Conservation (phyloP, 1,284 basidiomycete species). For the Hymenochaete sp. region DNA sequence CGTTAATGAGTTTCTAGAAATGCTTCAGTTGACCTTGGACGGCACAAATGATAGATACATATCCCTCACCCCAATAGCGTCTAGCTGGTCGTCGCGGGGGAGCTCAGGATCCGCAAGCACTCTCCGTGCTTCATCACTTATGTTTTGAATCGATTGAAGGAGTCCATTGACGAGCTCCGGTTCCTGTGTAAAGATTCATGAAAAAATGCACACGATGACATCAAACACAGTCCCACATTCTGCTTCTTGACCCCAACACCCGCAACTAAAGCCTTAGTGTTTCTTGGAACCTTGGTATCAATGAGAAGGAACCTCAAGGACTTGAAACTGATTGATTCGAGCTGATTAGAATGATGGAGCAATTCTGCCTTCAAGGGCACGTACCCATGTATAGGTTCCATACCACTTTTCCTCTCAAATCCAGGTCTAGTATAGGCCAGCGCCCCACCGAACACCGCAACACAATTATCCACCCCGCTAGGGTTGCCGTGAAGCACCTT, state of each 20-base stretch:
- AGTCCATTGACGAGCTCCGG: conserved; percentile 71
- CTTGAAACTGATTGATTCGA: conserved; percentile 41
- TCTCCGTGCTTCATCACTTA: conserved; percentile 72
- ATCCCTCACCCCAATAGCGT: conserved; percentile 48
- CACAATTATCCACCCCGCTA: conserved; percentile 95
- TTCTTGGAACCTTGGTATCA: conserved; percentile 86
- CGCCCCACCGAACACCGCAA: conserved; percentile 89
- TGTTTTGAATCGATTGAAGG: conserved; percentile 69
- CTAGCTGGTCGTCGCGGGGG: conserved; percentile 52
- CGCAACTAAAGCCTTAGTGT: conserved; percentile 93
- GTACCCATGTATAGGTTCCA: conserved; percentile 82
- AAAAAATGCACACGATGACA: conserved; percentile 14
- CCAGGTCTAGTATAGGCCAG: conserved; percentile 83
- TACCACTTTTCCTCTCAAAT: conserved; percentile 66
- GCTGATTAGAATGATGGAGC: too few species aligned
- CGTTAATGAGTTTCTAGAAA: conserved; percentile 64
- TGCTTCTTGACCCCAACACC: conserved; percentile 71
- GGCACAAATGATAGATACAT: conserved; percentile 2
- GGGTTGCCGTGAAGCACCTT: conserved; percentile 98
- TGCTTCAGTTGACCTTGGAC: conserved; percentile 4
- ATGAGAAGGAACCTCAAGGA: conserved; percentile 79
- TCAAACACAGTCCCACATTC: conserved; percentile 36
- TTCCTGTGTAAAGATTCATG: conserved; percentile 39
- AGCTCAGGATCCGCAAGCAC: conserved; percentile 70
- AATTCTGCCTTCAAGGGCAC: too few species aligned